Evolutionary conservation across 2,329 filamentous ascomycete genomes (phyloP), one percentile per base, ranked within the genome.

Genomic region (Sporothrix curviconia): DNA sequence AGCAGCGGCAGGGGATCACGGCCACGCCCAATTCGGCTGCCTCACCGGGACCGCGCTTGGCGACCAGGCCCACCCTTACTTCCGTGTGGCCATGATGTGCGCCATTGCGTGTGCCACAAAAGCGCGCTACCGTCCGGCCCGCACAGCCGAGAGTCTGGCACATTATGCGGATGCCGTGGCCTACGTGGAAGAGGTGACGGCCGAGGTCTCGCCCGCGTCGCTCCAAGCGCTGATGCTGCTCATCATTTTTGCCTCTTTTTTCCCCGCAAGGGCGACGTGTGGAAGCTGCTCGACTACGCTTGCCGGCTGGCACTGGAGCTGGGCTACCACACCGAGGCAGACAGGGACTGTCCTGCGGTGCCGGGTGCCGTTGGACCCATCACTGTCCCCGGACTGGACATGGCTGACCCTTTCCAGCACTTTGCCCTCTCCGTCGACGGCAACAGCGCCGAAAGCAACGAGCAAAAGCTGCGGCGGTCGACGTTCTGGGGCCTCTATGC

Each of bases 401-500:
- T 11, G 32, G 32, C 32, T 3, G 32, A 34, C 32, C 32, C 9
- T 34, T 34, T 22, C n/a, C n/a, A n/a, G n/a, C n/a, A n/a, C n/a
- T n/a, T n/a, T n/a, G n/a, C n/a, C n/a, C n/a, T n/a, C n/a, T n/a
- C n/a, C 24, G 30, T n/a, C 11, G 28, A 17, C 12, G 17, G 39
- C 7, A 42, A 11, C 17, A 24, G 37, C 11, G 39, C 39, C 15
- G 28, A 34, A 34, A 17, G n/a, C n/a, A 12, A 46, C 9, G 15
- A n/a, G 14, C 44, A 46, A 17, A 59, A 58, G 51, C 59, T 63
- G 15, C 59, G 59, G 0, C 55, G 61, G 3, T 61, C 67, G 50
- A 63, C 67, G 1, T 71, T 71, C 44, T 72, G 68, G 69, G 69
- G 68, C 9, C 62, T 71, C 2, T 72, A 72, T 54, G 66, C 68